Evolutionary conservation across 2,329 filamentous ascomycete genomes (phyloP).

Genomic region (Penicillium sclerotiorum): DNA sequence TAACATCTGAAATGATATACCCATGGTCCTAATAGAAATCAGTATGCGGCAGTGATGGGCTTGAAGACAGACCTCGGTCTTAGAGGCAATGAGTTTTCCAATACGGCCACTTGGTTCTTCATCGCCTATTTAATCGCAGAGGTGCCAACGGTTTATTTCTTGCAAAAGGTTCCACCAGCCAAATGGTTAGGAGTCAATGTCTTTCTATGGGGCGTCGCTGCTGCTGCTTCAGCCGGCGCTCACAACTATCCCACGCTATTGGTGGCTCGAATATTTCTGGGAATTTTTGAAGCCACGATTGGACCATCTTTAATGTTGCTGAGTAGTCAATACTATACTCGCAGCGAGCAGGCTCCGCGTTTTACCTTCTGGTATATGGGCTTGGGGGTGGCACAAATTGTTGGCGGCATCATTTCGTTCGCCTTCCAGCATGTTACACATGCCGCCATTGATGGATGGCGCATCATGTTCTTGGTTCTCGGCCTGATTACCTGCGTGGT

Average conservation of each 20-base stretch:
- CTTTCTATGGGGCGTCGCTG: conserved; percentile 52
- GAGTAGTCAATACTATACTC: conserved; percentile 62
- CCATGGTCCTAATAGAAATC: background rate
- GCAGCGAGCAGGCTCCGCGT: conserved; percentile 60
- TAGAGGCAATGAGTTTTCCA: conserved; percentile 61
- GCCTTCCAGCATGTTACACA: conserved; percentile 57
- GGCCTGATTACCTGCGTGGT: conserved; percentile 51
- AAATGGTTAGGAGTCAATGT: conserved; percentile 62
- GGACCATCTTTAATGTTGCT: conserved; percentile 64
- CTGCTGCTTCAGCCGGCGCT: conserved; percentile 52
- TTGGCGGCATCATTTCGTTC: conserved; percentile 47
- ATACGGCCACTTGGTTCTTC: conserved; percentile 63
- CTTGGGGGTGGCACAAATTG: conserved; percentile 58
- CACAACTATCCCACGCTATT: conserved; percentile 58
- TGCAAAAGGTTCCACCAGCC: conserved; percentile 28
- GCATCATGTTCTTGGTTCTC: conserved; percentile 55
- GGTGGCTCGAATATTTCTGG: conserved; percentile 60
- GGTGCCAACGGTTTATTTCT: conserved; percentile 45
- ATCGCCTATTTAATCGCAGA: conserved; percentile 62
- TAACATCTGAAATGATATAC: background rate
- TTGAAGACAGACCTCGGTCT: conserved; percentile 57
- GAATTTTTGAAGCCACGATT: conserved; percentile 63
- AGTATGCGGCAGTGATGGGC: conserved; percentile 66
- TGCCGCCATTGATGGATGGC: conserved; percentile 46
- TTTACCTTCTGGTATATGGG: conserved; percentile 66